Percentiles rank a stretch among this genome's conserved stretches.
phyloP scores from a whole-genome alignment of 2,329 filamentous ascomycete species.

The Fusarium falciforme region DNA sequence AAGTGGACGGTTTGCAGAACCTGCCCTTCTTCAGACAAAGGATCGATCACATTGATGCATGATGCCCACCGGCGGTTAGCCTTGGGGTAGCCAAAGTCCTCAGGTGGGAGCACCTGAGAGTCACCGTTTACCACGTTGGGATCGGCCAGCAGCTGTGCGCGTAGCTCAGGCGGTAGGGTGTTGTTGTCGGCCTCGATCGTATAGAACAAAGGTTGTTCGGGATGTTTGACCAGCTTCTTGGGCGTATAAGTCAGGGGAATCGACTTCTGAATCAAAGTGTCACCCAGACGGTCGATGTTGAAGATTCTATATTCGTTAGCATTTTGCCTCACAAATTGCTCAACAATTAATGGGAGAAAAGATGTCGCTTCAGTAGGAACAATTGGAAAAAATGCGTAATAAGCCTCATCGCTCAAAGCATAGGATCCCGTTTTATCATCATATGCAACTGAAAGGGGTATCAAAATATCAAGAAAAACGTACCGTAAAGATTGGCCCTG shows the following conservation, averaged over 20 bases:
- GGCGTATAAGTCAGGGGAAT: conserved; percentile 92
- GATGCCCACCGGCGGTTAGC: conserved; percentile 92
- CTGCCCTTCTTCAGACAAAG: conserved; percentile 73
- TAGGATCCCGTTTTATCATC: conserved; percentile 72
- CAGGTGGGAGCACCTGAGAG: conserved; percentile 74
- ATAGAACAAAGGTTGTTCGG: conserved; percentile 90
- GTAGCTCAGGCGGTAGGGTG: conserved; percentile 83
- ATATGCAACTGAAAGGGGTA: conserved; percentile 61
- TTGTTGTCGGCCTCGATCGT: conserved; percentile 95
- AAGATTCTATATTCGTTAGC: conserved; percentile 76
- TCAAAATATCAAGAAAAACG: conserved; percentile 50
- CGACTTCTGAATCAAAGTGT: conserved; percentile 87
- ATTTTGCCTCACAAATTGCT: conserved; percentile 7
- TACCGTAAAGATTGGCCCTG: conserved; percentile 90
- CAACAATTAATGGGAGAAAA: conserved; percentile 19
- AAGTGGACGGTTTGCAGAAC: conserved; percentile 85
- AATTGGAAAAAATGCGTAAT: conserved; percentile 78
- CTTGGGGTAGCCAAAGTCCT: conserved; percentile 90
- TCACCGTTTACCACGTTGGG: conserved; percentile 78
- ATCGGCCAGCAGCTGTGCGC: conserved; percentile 79
- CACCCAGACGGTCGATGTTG: conserved; percentile 85
- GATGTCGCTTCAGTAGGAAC: conserved; percentile 86
- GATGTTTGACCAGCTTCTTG: conserved; percentile 86
- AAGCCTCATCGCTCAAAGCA: conserved; percentile 66
- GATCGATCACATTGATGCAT: conserved; percentile 92